phyloP scores from a whole-genome alignment of 2,329 filamentous ascomycete genomes.

The Colletotrichum sp. region DNA sequence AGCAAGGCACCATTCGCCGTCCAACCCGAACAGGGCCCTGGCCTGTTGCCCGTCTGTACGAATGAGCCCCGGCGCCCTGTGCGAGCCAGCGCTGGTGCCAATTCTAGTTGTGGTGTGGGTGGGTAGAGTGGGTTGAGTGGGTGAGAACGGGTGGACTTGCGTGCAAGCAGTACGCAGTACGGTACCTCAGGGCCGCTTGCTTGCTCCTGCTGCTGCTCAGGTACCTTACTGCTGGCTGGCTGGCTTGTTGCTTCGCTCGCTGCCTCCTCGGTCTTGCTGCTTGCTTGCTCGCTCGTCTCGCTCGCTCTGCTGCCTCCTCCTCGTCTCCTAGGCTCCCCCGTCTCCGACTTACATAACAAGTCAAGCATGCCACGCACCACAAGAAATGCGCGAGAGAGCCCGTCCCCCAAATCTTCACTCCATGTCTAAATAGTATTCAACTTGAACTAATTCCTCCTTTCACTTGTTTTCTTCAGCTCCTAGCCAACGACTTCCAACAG shows the following conservation, averaged over 20 bases:
- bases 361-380: slow-evolving; percentile 21
- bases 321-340: slow-evolving; percentile 18
- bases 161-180: not conserved
- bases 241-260: not conserved
- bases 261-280: not conserved
- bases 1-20: slow-evolving; percentile 17
- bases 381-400: slow-evolving; percentile 14
- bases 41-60: not conserved
- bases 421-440: slow-evolving; percentile 7
- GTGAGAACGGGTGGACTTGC: slow-evolving; percentile 10
- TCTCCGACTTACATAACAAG: slow-evolving; percentile 22
- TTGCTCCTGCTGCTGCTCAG: not conserved
- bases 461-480: slow-evolving; percentile 2
- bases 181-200: not conserved
- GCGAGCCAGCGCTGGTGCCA: not conserved
- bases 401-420: slow-evolving; percentile 15
- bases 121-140: slow-evolving; percentile 13
- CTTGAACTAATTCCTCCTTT: not conserved
- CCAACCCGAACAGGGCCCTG: slow-evolving; percentile 9
- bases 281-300: not conserved
- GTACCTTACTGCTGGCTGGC: not conserved
- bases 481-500: not conserved
- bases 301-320: slow-evolving; percentile 1
- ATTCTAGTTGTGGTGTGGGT: not conserved
- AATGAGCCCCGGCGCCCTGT: not conserved